Evolutionary conservation across 108 stramenopile genomes (phyloP).

Genomic region (Skeletonema marinoi): DNA sequence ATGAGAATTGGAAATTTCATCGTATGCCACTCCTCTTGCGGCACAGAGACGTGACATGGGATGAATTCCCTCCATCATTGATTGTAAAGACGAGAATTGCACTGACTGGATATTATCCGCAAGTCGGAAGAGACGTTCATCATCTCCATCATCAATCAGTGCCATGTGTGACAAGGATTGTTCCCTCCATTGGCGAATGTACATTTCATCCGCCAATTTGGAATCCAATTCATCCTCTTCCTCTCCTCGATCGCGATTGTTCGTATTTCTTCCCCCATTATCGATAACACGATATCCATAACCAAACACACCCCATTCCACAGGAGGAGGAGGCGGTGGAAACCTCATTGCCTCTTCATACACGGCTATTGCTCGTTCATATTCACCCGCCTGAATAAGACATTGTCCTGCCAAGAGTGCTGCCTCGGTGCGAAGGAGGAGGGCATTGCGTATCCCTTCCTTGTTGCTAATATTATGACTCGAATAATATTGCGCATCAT

Average conservation of each 20-base stretch:
- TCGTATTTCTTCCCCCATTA: background rate
- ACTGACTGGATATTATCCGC: constrained; percentile 16
- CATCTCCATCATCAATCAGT: constrained; percentile 46
- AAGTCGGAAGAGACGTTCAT: constrained; percentile 34
- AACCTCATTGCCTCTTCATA: constrained; percentile 40
- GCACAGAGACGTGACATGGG: constrained; percentile 66
- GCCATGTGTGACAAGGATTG: constrained; percentile 35
- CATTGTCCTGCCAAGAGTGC: constrained; percentile 47
- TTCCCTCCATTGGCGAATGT: constrained; percentile 40
- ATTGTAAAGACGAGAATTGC: constrained; percentile 11
- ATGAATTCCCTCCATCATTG: constrained; percentile 51
- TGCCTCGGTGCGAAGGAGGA: constrained; percentile 31
- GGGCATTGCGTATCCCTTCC: constrained; percentile 29
- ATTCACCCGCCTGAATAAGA: constrained; percentile 29
- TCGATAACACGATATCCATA: constrained; percentile 27
- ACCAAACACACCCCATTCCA: constrained; percentile 34
- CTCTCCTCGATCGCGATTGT: background rate
- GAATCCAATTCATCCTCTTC: constrained; percentile 6
- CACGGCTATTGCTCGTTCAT: constrained; percentile 31
- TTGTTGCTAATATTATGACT: constrained; percentile 3
- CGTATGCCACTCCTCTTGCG: constrained; percentile 63
- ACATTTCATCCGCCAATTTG: constrained; percentile 22
- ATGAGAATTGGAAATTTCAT: constrained; percentile 69
- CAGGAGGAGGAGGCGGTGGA: constrained; percentile 39
- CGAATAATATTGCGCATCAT: background rate